Evolutionary conservation across 2,329 filamentous ascomycete species (phyloP).

Genomic region (Fusarium tupiense): DNA sequence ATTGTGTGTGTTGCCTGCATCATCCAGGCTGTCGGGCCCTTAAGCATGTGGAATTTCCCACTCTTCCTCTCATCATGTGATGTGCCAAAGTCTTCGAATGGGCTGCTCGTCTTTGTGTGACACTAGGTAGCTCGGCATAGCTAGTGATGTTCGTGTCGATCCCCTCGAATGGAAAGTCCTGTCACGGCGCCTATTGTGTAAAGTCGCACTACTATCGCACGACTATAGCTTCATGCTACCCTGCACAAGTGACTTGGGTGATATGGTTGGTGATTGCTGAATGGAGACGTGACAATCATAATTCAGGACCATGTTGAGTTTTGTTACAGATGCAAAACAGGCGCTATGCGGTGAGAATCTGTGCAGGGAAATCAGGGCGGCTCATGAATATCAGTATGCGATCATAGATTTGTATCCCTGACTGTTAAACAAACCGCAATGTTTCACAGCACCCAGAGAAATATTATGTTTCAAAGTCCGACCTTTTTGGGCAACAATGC

Average conservation of each 20-base stretch:
- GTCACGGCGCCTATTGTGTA: slow-evolving; percentile 28
- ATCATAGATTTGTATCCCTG: background rate
- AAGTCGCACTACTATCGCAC: slow-evolving; percentile 34
- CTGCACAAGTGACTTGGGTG: slow-evolving; percentile 7
- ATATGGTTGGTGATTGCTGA: slow-evolving; percentile 29
- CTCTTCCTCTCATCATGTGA: slow-evolving; percentile 30
- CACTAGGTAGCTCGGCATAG: slow-evolving; percentile 14
- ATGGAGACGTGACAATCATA: slow-evolving; percentile 25
- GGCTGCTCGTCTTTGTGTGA: slow-evolving; percentile 25
- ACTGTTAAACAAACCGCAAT: background rate
- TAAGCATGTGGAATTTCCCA: slow-evolving; percentile 16
- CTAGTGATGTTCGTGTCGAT: slow-evolving; percentile 5
- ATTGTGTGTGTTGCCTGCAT: slow-evolving; percentile 30
- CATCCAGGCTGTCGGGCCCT: slow-evolving; percentile 29
- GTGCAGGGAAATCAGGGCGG: background rate
- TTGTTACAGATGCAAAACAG: slow-evolving; percentile 8
- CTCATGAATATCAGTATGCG: background rate
- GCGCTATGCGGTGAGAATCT: slow-evolving; percentile 18
- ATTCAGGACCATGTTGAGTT: background rate
- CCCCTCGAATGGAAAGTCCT: slow-evolving; percentile 19
- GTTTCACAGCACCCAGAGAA: background rate
- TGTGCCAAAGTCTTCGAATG: slow-evolving; percentile 30
- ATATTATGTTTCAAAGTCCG: background rate
- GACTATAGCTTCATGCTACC: slow-evolving; percentile 30
- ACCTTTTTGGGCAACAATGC: background rate